Evolutionary conservation across 192 early-diverging fungal genomes (phyloP).

Genomic region (Endogone sp.): DNA sequence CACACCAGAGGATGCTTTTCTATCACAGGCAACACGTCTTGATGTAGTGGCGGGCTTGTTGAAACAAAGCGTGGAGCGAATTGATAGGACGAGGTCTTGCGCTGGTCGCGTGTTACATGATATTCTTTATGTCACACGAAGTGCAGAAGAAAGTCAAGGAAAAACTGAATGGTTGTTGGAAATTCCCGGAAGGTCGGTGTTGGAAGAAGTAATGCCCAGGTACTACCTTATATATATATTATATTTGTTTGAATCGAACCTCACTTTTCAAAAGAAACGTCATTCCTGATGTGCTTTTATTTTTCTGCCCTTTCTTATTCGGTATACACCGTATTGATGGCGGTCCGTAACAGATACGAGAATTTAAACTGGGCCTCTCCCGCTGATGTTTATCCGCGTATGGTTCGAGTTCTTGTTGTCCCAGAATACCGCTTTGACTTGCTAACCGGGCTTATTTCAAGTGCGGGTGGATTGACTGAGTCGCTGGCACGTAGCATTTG

Average conservation of each 20-base stretch:
- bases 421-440: constrained; percentile 54
- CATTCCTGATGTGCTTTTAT: too few species aligned
- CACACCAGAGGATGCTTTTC: constrained; percentile 19
- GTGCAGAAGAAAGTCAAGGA: constrained; percentile 4
- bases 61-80: constrained; percentile 86
- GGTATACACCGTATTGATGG: background rate
- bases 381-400: constrained; percentile 54
- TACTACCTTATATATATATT: too few species aligned
- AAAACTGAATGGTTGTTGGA: constrained; percentile 7
- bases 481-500: constrained; percentile 51
- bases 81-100: constrained; percentile 76
- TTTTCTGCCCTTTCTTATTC: too few species aligned
- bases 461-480: constrained; percentile 78
- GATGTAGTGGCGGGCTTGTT: constrained; percentile 47
- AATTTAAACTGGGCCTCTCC: constrained; percentile 59
- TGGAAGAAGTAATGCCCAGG: constrained; percentile 24
- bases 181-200: constrained; percentile 11
- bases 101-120: constrained; percentile 63
- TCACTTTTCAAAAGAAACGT: too few species aligned
- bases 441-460: constrained; percentile 66
- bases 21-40: constrained; percentile 31
- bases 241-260: too few species aligned
- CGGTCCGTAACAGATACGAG: constrained; percentile 2
- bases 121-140: constrained; percentile 32
- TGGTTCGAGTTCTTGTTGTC: constrained; percentile 52